Evolutionary conservation across 1,284 basidiomycete species (phyloP).

Genomic region (Chalciporus sp.): DNA sequence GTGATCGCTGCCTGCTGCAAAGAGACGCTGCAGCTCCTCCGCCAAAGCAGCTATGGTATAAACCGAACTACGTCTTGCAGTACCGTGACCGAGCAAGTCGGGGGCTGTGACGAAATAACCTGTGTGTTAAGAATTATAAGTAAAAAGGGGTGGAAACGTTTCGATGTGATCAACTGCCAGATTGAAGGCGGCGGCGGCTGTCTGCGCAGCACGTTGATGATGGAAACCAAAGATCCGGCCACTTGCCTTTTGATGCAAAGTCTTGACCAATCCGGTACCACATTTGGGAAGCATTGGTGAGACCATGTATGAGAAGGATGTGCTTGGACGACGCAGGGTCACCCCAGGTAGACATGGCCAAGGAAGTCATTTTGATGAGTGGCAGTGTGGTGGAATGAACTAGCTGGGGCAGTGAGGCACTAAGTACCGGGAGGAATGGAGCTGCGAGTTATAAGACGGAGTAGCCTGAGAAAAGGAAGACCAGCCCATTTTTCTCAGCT

Average conservation of each 20-base stretch:
- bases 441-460: background rate
- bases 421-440: background rate
- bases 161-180: too few relatives aligned
- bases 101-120: constrained; percentile 22
- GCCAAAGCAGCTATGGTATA: constrained; percentile 18
- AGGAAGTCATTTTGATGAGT: background rate
- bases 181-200: too few relatives aligned
- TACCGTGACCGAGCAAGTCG: constrained; percentile 27
- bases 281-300: constrained; percentile 1
- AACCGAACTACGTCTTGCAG: constrained; percentile 9
- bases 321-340: constrained; percentile 17
- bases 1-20: background rate
- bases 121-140: background rate
- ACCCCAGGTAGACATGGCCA: constrained; percentile 15
- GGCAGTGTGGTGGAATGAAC: background rate
- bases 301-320: constrained; percentile 20
- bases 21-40: constrained; percentile 11
- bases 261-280: constrained; percentile 13
- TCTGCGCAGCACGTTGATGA: background rate
- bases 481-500: background rate
- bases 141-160: too few relatives aligned
- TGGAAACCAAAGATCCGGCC: background rate
- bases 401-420: background rate
- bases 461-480: background rate
- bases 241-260: constrained; percentile 17